Evolutionary conservation across 352 stramenopile genomes (phyloP), one percentile per base, ranked within the genome.

Genomic region (Blastocystis sp.): DNA sequence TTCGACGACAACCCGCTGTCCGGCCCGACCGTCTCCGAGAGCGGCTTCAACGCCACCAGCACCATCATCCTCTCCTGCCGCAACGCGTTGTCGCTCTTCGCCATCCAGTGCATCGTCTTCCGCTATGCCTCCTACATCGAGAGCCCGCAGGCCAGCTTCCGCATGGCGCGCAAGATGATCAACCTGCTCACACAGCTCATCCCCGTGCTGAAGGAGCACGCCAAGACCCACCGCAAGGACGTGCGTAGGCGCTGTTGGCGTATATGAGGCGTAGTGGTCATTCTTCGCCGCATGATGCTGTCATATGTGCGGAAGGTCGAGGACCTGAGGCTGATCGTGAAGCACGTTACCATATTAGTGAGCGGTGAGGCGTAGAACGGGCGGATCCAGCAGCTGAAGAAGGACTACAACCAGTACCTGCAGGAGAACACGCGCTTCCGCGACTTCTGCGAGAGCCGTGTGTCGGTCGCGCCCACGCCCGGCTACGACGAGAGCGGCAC

Each of bases 231-330:
- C 34, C 48, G 40, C 0, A 54, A 68, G 2, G 52, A 68, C 2
- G 74, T 84, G 21, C 40, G 74, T 84, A 84, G 34, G 74, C 3
- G 24, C 28, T 2, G 3, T 28, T 38, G n/a, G 43, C 11, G 19
- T 69, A 19, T n/a, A 0, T 68, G 19, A 66, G 7, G 9, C 34
- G 19, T 69, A 68, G 74, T 84, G 60, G 14, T 52, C 2, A 42
- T 84, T 28, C 9, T 84, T 19, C 48, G 69, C 48, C 74, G 74
- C 24, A 34, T 84, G 54, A 69, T 57, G 7, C 54, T 69, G 10
- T 48, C 74, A 0, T 84, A 68, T 48, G 60, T 68, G n/a, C 54
- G 74, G 14, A 84, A 84, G 48, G 19, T 84, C 1, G 74, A 69
- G 38, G 74, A 84, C 45, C 24, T 84, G 24, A 57, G 74, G 4